Percentiles rank a stretch among this genome's conserved stretches.
Conservation (phyloP, 768 basidiomycete genomes). For the Mycena filopes region DNA sequence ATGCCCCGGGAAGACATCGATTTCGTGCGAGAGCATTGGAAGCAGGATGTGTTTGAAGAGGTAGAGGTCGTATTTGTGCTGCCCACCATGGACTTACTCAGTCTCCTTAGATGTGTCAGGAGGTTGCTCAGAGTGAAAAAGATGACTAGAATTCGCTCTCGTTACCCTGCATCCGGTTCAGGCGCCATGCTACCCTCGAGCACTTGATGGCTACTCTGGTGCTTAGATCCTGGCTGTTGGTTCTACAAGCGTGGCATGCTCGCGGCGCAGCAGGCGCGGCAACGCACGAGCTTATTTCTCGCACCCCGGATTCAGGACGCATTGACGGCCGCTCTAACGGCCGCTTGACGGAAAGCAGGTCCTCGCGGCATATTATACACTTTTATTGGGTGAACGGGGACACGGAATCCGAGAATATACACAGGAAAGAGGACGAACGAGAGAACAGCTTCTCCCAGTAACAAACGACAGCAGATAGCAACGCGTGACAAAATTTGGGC, state of each 20-base stretch:
- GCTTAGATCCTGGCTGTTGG: too few species aligned
- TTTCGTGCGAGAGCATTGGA: slow-evolving; percentile 76
- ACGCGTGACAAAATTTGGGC: not conserved
- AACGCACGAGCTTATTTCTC: too few species aligned
- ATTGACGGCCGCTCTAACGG: too few species aligned
- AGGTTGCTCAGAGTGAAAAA: not conserved
- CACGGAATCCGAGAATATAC: slow-evolving; percentile 23
- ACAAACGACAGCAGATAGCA: slow-evolving; percentile 10
- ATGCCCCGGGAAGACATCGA: slow-evolving; percentile 83
- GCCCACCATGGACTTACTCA: not conserved
- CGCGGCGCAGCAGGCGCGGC: too few species aligned
- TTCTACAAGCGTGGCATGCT: too few species aligned
- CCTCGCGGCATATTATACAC: slow-evolving; percentile 16
- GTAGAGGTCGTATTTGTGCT: slow-evolving; percentile 34
- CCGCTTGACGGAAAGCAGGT: too few species aligned
- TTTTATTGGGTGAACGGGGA: slow-evolving; percentile 19
- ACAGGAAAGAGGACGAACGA: not conserved
- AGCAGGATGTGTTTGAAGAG: slow-evolving; percentile 50
- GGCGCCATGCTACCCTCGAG: too few species aligned
- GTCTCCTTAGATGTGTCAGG: not conserved
- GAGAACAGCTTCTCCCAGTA: slow-evolving; percentile 1
- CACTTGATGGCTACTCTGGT: too few species aligned
- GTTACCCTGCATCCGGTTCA: too few species aligned
- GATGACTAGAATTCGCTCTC: too few species aligned
- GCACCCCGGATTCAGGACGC: too few species aligned